Evolutionary conservation across 352 stramenopile genomes (phyloP), one percentile per base, ranked within the genome.

Genomic region (Phytophthora ramorum): DNA sequence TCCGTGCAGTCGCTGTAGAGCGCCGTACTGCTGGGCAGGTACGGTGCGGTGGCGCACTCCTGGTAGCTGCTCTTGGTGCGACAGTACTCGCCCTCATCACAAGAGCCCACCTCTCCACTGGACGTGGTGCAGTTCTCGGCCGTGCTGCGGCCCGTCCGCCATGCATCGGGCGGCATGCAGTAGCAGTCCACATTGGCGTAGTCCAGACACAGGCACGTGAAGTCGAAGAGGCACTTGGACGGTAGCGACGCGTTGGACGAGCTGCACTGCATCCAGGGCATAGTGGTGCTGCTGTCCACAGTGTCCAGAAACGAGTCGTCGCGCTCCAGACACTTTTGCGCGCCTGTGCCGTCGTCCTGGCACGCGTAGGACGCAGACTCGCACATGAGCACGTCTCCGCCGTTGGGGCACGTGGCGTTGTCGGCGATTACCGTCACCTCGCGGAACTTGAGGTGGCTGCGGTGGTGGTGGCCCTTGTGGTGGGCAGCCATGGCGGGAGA

Each of bases 81-180:
- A 54, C 79, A 88, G 63, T 88, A 88, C 53, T 85, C 69, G 68
- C 70, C 72, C n/a, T 66, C 48, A 43, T 88, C 74, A 55, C 79
- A 88, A 5, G 46, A 19, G 24, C 57, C 56, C 26, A 55, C 44
- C 24, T 75, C 62, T 16, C 76, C 76, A 32, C 63, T 70, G 8
- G 67, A 73, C 2, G 59, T 81, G n/a, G 63, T 76, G 66, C 79
- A 88, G 30, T 52, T 68, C n/a, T 66, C 45, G 16, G 73, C 66
- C 2, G 49, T 67, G 13, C 34, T 46, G 7, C 79, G 76, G 3
- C 56, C 68, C 40, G 75, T 62, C 38, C 79, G 76, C 72, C 71
- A 84, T 13, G 75, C 69, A 34, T 88, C 79, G 7, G 79, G 73
- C 22, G 79, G 79, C 49, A 66, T 56, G 60, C 79, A 88, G 63